A percentile compares a stretch with the other conserved stretches of the same genome.
These are phyloP conservation scores for Uronychia setigera DNA, from an alignment of 73 alveolate genomes.

Conservation along the genomic window DNA sequence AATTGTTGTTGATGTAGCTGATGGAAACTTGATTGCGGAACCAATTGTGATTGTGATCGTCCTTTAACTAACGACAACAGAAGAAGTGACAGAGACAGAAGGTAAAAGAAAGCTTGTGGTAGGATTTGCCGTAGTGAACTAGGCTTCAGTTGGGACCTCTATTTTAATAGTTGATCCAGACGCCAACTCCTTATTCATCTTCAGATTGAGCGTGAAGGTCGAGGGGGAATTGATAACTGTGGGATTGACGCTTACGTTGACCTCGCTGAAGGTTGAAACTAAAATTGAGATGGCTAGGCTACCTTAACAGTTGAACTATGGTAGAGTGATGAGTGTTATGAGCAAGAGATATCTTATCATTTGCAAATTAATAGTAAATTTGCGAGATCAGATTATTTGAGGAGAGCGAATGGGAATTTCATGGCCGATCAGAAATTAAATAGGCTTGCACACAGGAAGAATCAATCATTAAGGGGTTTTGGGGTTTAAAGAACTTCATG, in stretches of 20 bases:
- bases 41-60: background rate
- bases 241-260: background rate
- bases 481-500: conserved; percentile 17
- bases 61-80: background rate
- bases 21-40: background rate
- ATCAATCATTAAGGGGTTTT: conserved; percentile 6
- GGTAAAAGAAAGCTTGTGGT: background rate
- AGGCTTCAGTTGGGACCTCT: background rate
- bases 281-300: background rate
- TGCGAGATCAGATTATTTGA: too few species aligned
- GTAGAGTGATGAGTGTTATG: background rate
- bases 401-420: too few species aligned
- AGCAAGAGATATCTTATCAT: background rate
- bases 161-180: background rate
- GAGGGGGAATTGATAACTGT: background rate
- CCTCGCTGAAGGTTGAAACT: background rate
- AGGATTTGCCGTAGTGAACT: background rate
- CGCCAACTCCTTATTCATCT: background rate
- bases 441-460: too few species aligned
- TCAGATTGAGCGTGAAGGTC: background rate
- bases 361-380: too few species aligned
- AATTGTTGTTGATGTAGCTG: background rate
- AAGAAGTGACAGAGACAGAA: background rate
- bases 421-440: too few species aligned
- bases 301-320: background rate